Conservation (phyloP, 495 filamentous ascomycete genomes). For the Parathielavia hyrcaniae region DNA sequence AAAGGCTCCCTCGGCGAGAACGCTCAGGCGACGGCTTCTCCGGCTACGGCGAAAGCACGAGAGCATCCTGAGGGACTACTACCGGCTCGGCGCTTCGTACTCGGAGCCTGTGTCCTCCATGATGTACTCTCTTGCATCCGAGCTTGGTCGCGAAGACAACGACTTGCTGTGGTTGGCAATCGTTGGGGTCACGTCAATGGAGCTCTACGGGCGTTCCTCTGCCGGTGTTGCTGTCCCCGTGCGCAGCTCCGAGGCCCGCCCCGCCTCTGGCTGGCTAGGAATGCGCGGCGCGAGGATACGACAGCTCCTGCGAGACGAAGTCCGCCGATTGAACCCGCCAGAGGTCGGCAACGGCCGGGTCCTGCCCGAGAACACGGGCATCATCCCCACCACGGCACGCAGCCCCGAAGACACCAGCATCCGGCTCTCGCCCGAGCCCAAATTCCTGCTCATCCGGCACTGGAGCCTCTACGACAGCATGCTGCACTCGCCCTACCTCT, state of each 20-base stretch:
- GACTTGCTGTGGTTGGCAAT: constrained; percentile 92
- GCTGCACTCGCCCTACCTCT: constrained; percentile 95
- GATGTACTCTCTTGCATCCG: constrained; percentile 88
- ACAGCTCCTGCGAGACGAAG: constrained; percentile 83
- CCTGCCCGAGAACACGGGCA: constrained; percentile 55
- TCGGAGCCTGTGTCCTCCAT: constrained; percentile 91
- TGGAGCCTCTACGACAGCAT: constrained; percentile 98
- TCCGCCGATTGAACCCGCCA: constrained; percentile 85
- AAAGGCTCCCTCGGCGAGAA: constrained; percentile 57
- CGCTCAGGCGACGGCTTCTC: constrained; percentile 65
- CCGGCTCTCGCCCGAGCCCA: constrained; percentile 86
- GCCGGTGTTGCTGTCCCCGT: constrained; percentile 72
- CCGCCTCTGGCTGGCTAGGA: constrained; percentile 65
- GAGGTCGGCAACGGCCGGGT: constrained; percentile 50
- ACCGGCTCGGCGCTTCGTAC: constrained; percentile 79
- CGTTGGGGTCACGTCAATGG: constrained; percentile 83
- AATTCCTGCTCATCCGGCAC: constrained; percentile 87
- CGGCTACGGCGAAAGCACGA: constrained; percentile 72
- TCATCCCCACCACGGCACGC: constrained; percentile 81
- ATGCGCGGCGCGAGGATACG: constrained; percentile 77
- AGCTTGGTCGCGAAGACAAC: constrained; percentile 93
- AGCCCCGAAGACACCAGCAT: constrained; percentile 90
- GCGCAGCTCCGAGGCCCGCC: constrained; percentile 48
- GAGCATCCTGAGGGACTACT: constrained; percentile 66
- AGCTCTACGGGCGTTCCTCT: constrained; percentile 81